Base-by-base conservation (phyloP, 2,329 filamentous ascomycete species). In the Botryotinia convoluta region DNA sequence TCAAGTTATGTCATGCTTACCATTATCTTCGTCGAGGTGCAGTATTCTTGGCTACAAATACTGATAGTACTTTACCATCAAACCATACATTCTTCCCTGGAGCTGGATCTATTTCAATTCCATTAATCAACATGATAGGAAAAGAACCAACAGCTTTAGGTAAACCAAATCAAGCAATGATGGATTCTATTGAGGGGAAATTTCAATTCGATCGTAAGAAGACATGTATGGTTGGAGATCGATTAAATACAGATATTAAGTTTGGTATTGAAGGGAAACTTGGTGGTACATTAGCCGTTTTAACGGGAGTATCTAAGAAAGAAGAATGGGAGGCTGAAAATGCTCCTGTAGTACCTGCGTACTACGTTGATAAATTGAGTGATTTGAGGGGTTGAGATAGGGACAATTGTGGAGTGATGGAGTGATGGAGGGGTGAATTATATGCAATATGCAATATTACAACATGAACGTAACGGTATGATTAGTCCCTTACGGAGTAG, bases 131-230 rank as follows among this genome's bases (percentile, higher is more conserved):
- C 81, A 93, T 93, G 86, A 86, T 88, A 29, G 87, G 87, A 4
- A 84, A 89, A 81, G 86, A 92, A 79, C 95, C 96, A 0, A 83
- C 94, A 45, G 90, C 93, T 4, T 84, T 98, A 59, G 96, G 96
- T 0, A 99, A 99, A 84, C 96, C 96, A 4, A 97, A 94, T 81
- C 94, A 97, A 85, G 95, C 95, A 6, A 99, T 99, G 96, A 97
- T 99, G 95, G 95, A 98, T 82, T 94, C 96, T 4, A 92, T 99
- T 73, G 95, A 98, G 85, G 95, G 95, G 74, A 97, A 97, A 83
- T 98, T 98, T 82, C 87, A 92, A 77, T 92, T 99, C 71, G 91
- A 98, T 82, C 89, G 95, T 54, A 89, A 87, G 74, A 90, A 90
- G 78, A 93, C 96, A 1, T 98, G 96, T 83, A 99, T 99, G 96